Evolutionary conservation across 192 early-diverging fungal species (phyloP).

Genomic region (Rhizoclosmatium sp.): DNA sequence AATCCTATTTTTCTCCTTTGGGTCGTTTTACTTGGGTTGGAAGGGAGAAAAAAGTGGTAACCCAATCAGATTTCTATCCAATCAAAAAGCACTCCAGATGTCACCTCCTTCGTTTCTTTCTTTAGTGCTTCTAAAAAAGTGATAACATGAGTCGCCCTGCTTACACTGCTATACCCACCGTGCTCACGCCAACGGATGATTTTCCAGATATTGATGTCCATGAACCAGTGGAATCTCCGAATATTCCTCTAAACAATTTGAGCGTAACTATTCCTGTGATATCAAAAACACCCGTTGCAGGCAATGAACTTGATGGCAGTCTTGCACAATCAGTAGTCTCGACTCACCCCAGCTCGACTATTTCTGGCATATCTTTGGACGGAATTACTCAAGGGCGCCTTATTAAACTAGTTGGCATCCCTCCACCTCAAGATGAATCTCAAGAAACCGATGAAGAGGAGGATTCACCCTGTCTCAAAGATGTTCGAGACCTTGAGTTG

Average conservation of each 20-base stretch:
- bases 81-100: too few relatives aligned
- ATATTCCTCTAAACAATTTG: background rate
- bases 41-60: too few relatives aligned
- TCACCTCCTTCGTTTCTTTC: too few relatives aligned
- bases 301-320: too few relatives aligned
- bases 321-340: background rate
- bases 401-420: constrained; percentile 47
- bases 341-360: background rate
- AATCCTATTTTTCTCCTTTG: too few relatives aligned
- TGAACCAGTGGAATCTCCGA: background rate
- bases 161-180: background rate
- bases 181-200: background rate
- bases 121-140: too few relatives aligned
- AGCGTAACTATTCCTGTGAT: background rate
- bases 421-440: constrained; percentile 16
- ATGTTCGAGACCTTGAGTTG: constrained; percentile 37
- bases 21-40: too few relatives aligned
- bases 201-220: background rate
- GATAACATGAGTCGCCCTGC: background rate
- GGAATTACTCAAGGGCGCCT: constrained; percentile 23
- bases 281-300: too few relatives aligned
- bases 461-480: constrained; percentile 36
- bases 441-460: constrained; percentile 5
- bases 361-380: background rate
- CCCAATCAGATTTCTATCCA: too few relatives aligned